Evolutionary conservation across 768 basidiomycete genomes (phyloP), one percentile per base, ranked within the genome.

Genomic region (Trametopsis cervina): DNA sequence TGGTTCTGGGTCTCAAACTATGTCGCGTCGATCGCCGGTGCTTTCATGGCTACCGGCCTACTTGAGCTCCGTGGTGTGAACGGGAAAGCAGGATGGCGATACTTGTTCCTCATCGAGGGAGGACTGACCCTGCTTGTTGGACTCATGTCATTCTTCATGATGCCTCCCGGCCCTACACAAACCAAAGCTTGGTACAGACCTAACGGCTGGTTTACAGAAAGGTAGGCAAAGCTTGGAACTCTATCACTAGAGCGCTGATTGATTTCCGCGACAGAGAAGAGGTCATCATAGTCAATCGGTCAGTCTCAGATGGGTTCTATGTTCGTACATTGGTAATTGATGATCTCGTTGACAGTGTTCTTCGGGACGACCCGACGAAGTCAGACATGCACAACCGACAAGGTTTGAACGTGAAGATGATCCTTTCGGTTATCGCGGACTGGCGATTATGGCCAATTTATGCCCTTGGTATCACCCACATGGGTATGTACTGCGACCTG

Each of bases 321-420:
- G n/a, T n/a, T n/a, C n/a, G n/a, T n/a, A n/a, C n/a, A n/a, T n/a
- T n/a, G n/a, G n/a, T n/a, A n/a, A 23, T 17, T n/a, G 7, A n/a
- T 24, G 18, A 10, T 7, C 10, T 23, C 17, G 20, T 20, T 13
- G 12, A 17, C 42, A 57, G 76, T 29, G 74, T 84, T 4, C 63
- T 83, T 4, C 73, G 81, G 12, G 81, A 83, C 57, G 81, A 85
- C 55, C 81, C 82, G 4, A 66, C 77, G 4, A 83, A 83, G 58
- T 78, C 75, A 11, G 71, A 75, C 54, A 82, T 85, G 83, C 81
- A 84, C 64, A 85, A 86, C 54, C 74, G 83, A n/a, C 66, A 86
- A 64, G 82, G 79, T 12, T 65, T 85, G 4, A 66, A 67, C 3
- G 40, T 69, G 6, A 61, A 55, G 50, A 75, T 73, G 66, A 72